Percentiles rank a stretch among this genome's conserved stretches.
phyloP scores from a whole-genome alignment of 352 stramenopile genomes.

The Phytophthora pinifolia region DNA sequence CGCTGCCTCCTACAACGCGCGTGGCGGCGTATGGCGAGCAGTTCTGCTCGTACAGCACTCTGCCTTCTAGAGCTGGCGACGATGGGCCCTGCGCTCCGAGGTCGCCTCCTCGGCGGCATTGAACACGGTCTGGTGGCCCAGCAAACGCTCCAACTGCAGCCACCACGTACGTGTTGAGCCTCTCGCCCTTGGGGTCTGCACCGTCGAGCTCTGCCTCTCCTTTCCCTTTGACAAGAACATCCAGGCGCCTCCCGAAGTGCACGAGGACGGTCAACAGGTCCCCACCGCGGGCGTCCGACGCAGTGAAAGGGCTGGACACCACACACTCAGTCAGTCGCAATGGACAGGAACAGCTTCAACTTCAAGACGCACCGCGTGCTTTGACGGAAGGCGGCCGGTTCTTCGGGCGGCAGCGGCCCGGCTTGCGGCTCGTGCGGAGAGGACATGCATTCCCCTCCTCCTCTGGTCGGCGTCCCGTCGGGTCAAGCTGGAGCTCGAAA shows the following conservation, averaged over 20 bases:
- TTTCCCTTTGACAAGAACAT: conserved; percentile 16
- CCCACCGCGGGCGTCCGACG: conserved; percentile 34
- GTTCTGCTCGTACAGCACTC: conserved; percentile 41
- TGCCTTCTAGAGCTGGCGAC: conserved; percentile 1
- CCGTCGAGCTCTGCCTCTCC: not conserved
- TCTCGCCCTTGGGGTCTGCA: not conserved
- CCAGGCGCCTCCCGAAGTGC: conserved; percentile 46
- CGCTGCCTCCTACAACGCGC: conserved; percentile 48
- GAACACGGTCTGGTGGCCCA: conserved; percentile 10
- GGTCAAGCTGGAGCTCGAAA: conserved; percentile 1
- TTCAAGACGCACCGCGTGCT: conserved; percentile 24
- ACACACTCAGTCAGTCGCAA: not conserved
- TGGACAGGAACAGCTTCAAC: conserved; percentile 1
- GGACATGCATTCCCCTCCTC: conserved; percentile 43
- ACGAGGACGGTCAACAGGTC: conserved; percentile 56
- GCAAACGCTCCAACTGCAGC: conserved; percentile 29
- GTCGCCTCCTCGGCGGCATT: conserved; percentile 16
- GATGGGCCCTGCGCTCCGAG: not conserved
- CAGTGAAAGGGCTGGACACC: conserved; percentile 51
- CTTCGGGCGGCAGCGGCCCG: conserved; percentile 25
- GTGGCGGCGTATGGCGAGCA: conserved; percentile 70
- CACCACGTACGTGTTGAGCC: conserved; percentile 39
- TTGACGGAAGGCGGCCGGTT: not conserved
- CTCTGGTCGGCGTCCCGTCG: conserved; percentile 14
- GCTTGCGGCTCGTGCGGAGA: conserved; percentile 25